phyloP scores from a whole-genome alignment of 2,329 filamentous ascomycete species.

The Mycosphaerelloides madeirae region DNA sequence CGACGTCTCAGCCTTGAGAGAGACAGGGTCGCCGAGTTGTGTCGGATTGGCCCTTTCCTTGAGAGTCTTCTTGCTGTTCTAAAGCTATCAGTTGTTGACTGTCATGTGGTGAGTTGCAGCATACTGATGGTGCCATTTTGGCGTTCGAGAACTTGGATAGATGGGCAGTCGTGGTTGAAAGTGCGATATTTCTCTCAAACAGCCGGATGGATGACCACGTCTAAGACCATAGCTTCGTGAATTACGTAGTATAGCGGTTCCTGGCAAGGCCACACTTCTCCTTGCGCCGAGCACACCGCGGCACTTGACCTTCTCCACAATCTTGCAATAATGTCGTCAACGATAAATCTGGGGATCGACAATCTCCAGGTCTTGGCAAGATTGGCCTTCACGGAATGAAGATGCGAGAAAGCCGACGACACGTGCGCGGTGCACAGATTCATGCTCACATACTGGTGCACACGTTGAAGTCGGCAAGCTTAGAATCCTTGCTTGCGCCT shows the following conservation, averaged over 20 bases:
- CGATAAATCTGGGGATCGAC: slow-evolving; percentile 6
- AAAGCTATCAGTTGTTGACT: not conserved
- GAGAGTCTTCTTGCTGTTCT: slow-evolving; percentile 17
- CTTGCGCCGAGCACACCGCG: not conserved
- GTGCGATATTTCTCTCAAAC: too few relatives aligned
- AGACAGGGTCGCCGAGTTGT: slow-evolving; percentile 34
- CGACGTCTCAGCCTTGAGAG: slow-evolving; percentile 33
- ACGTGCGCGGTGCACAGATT: too few relatives aligned
- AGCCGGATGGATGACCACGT: too few relatives aligned
- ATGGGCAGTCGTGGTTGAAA: too few relatives aligned
- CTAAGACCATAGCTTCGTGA: too few relatives aligned
- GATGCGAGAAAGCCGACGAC: too few relatives aligned
- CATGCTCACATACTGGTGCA: too few relatives aligned
- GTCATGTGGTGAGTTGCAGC: not conserved
- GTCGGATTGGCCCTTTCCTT: slow-evolving; percentile 28
- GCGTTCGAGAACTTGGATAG: not conserved
- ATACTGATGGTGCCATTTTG: slow-evolving; percentile 11
- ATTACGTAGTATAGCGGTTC: too few relatives aligned
- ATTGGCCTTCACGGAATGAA: slow-evolving; percentile 4
- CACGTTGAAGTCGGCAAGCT: slow-evolving; percentile 4
- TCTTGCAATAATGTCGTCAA: slow-evolving; percentile 20
- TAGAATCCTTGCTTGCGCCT: slow-evolving; percentile 38
- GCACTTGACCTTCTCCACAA: slow-evolving; percentile 4
- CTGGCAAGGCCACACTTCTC: too few relatives aligned
- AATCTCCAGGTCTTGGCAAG: slow-evolving; percentile 10